Evolutionary conservation across 768 basidiomycete genomes (phyloP), one percentile per base, ranked within the genome.

Genomic region (Suillus subaureus): DNA sequence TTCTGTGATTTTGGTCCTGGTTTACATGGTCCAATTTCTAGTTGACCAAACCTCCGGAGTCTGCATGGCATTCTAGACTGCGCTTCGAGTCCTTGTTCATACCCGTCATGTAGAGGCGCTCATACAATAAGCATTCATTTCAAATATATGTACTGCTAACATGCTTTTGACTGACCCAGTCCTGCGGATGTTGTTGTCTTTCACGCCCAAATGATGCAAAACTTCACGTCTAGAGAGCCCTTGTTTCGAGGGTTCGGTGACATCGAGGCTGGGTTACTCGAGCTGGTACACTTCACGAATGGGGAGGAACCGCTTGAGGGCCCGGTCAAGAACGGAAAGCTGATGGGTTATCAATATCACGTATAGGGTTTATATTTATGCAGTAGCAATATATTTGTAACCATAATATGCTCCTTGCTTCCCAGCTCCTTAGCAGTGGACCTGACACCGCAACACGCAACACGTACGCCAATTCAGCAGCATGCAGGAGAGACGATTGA

Each of bases 321-420:
- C 70, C 70, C 71, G 68, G 81, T 78, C 81, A 81, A 86, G 85
- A 86, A 86, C 85, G 85, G 85, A 86, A 84, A 86, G 81, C 85
- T 86, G 85, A 86, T 75, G 77, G 75, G 74, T 64, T 55, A 33
- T 55, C 54, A 13, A 35, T 55, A 35, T 35, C 31, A 55, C 31
- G 11, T 55, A 55, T 55, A 33, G 54, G 28, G 54, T 55, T n/a
- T 35, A 55, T 35, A 35, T 55, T 55, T 55, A 35, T 33, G 31
- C 33, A 35, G 6, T 55, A 55, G 31, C 6, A 13, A 35, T 12
- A 35, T 35, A 6, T 55, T 55, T 55, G 54, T 55, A 21, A 33
- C 31, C 28, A 11, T 28, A 7, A 47, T 47, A 13, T 47, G 15
- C 47, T 23, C 8, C 12, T 47, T 12, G 9, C 47, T 49, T 23